Conservation (phyloP, 805 yeast genomes). For the Saturnispora hagleri region DNA sequence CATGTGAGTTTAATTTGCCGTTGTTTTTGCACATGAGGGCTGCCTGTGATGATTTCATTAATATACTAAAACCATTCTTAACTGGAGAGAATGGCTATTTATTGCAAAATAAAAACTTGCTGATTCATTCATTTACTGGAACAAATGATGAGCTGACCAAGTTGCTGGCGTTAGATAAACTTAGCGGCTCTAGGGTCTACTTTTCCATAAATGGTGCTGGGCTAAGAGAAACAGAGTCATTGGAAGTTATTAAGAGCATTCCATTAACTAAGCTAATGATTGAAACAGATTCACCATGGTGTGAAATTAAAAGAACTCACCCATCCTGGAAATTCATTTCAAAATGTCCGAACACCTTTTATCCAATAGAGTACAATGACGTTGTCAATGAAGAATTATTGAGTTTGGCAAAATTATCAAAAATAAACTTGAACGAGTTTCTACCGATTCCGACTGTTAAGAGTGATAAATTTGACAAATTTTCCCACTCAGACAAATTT, state of each 20-base stretch:
- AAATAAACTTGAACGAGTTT: constrained; percentile 32
- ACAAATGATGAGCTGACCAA: constrained; percentile 50
- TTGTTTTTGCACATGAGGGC: constrained; percentile 85
- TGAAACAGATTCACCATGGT: constrained; percentile 99
- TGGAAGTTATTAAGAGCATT: constrained; percentile 53
- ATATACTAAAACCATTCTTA: constrained; percentile 54
- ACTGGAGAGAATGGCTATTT: constrained; percentile 25
- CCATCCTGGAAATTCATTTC: constrained; percentile 55
- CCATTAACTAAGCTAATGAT: constrained; percentile 67
- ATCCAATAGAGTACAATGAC: constrained; percentile 32
- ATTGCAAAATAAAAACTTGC: constrained; percentile 45
- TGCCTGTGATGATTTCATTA: constrained; percentile 71
- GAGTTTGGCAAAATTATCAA: background rate
- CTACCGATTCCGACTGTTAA: constrained; percentile 59
- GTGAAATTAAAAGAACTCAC: constrained; percentile 82
- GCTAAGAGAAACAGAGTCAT: constrained; percentile 64
- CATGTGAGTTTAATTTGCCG: constrained; percentile 55
- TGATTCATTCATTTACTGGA: constrained; percentile 95
- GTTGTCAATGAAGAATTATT: constrained; percentile 7
- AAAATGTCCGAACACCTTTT: constrained; percentile 46
- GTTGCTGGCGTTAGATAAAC: constrained; percentile 31
- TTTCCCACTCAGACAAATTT: constrained; percentile 20
- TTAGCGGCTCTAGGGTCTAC: constrained; percentile 40
- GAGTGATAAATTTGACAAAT: constrained; percentile 39
- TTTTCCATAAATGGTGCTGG: constrained; percentile 94